Conservation (phyloP, 2,329 filamentous ascomycete genomes). For the Cadophora sp. region DNA sequence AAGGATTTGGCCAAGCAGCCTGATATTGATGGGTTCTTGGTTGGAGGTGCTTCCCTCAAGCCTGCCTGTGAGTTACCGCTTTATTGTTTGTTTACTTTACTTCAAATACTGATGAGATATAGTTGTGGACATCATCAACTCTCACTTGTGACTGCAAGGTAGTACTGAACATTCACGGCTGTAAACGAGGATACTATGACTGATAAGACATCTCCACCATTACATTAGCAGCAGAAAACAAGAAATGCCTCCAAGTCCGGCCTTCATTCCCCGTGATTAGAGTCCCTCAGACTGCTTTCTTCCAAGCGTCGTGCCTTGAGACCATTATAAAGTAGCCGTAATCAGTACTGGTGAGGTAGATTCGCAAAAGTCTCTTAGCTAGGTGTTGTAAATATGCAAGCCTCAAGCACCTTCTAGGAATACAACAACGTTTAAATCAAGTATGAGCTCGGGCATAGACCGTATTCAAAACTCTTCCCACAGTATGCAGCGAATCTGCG, state of each 20-base stretch:
- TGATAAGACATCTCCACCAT: constrained; percentile 11
- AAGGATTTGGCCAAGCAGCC: constrained; percentile 87
- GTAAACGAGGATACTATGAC: constrained; percentile 21
- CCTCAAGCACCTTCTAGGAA: neutral
- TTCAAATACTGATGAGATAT: constrained; percentile 24
- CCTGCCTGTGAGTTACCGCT: constrained; percentile 75
- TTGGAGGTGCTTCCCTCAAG: constrained; percentile 96
- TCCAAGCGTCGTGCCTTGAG: neutral
- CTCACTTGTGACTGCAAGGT: constrained; percentile 47
- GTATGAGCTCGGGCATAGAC: too few relatives aligned
- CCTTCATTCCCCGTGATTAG: neutral
- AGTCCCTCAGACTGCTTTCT: neutral
- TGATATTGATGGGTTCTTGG: constrained; percentile 98
- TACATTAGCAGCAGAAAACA: constrained; percentile 7
- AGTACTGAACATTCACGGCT: constrained; percentile 29
- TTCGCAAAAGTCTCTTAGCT: neutral
- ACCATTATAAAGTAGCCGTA: neutral
- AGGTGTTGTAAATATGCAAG: neutral
- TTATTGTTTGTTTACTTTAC: neutral
- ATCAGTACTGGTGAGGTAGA: neutral
- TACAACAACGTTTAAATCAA: neutral
- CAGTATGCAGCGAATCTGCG: neutral
- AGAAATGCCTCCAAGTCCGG: neutral
- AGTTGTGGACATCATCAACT: constrained; percentile 73
- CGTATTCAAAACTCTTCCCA: neutral